A percentile compares a stretch with the other conserved stretches of the same genome.
Evolutionary conservation across 495 filamentous ascomycete species (phyloP).

Genomic region (Glonium stellatum): DNA sequence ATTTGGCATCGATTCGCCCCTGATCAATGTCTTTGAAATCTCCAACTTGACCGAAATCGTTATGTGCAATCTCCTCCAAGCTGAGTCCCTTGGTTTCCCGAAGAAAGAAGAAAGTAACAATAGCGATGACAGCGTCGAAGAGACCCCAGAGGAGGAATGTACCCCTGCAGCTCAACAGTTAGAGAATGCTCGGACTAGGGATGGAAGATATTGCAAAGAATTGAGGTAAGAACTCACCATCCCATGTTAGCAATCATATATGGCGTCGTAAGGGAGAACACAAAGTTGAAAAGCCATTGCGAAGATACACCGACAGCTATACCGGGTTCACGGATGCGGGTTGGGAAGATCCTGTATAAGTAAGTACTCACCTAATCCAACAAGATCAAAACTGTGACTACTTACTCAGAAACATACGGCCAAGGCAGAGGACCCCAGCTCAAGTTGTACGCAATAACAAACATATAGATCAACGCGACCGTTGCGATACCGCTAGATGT

Average conservation of each 20-base stretch:
- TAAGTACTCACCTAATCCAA: background rate
- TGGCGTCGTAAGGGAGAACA: conserved; percentile 61
- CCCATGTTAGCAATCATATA: conserved; percentile 58
- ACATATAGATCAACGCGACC: conserved; percentile 28
- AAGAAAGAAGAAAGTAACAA: conserved; percentile 10
- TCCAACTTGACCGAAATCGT: conserved; percentile 3
- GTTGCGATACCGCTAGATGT: conserved; percentile 45
- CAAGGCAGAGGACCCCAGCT: conserved; percentile 57
- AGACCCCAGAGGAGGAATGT: conserved; percentile 47
- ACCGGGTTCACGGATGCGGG: conserved; percentile 42
- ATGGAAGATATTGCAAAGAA: conserved; percentile 38
- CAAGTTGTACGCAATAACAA: conserved; percentile 51
- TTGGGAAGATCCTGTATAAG: conserved; percentile 22
- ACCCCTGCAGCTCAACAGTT: conserved; percentile 31
- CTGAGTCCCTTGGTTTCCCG: conserved; percentile 8
- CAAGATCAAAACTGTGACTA: background rate
- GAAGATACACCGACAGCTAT: conserved; percentile 63
- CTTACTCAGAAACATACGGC: conserved; percentile 28
- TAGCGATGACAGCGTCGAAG: conserved; percentile 29
- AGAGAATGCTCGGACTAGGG: conserved; percentile 44
- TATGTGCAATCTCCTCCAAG: conserved; percentile 18
- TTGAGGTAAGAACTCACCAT: background rate
- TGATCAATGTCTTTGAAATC: conserved; percentile 6
- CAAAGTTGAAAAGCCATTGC: conserved; percentile 72
- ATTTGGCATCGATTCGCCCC: background rate